These are phyloP conservation scores for Fusarium sp. DNA, from an alignment of 2,329 filamentous ascomycete genomes.

Conservation along the genomic window DNA sequence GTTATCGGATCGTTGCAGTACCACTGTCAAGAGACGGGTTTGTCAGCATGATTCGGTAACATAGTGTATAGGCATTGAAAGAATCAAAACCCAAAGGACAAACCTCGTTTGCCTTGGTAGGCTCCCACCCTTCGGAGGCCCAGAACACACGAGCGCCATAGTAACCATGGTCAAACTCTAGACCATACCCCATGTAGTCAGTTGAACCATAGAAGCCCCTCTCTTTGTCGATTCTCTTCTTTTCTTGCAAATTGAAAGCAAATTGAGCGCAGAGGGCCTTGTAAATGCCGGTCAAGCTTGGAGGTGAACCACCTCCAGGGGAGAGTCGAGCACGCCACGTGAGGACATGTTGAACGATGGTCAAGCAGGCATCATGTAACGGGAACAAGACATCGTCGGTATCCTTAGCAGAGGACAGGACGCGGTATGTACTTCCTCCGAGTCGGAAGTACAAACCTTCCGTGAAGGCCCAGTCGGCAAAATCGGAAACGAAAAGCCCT, in stretches of 20 bases:
- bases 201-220: not conserved
- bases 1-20: conserved; percentile 2
- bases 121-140: conserved; percentile 1
- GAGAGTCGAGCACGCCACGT: not conserved
- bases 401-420: not conserved
- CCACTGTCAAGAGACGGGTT: not conserved
- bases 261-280: not conserved
- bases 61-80: rapidly evolving
- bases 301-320: not conserved
- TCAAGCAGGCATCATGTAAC: not conserved
- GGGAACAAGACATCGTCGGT: not conserved
- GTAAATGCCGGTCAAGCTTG: not conserved
- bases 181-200: not conserved
- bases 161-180: conserved; percentile 4
- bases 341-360: not conserved
- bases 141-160: conserved; percentile 8
- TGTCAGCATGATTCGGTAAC: not conserved
- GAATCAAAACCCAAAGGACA: not conserved
- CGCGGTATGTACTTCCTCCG: not conserved
- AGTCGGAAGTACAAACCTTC: conserved; percentile 2
- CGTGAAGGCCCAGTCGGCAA: not conserved
- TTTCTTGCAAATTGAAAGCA: not conserved
- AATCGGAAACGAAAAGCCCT: not conserved
- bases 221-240: not conserved
- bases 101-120: conserved; percentile 1